Base-by-base conservation (phyloP, 2,329 filamentous ascomycete genomes). In the Niveomyces coronatus region DNA sequence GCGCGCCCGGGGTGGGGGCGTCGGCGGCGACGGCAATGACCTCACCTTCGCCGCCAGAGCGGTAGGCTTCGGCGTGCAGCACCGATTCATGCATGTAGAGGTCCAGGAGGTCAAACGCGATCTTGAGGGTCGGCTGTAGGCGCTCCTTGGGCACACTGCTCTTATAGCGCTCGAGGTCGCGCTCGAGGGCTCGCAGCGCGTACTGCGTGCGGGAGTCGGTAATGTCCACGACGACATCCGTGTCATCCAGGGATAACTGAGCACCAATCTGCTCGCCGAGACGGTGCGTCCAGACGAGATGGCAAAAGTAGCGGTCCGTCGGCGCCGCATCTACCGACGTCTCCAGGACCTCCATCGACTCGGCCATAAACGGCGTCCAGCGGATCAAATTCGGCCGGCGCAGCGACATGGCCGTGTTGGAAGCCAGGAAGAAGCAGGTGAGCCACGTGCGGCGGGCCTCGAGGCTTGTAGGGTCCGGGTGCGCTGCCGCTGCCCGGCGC, bases 61-160 rank as follows among this genome's bases (percentile, higher is more conserved):
- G 69, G 7, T 75, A 64, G 15, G 63, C 65, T 39, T 82, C 76
- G 8, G 73, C 65, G 45, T 85, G 78, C 45, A 88, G 72, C 3
- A 74, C 77, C 38, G 84, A 74, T 56, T 88, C 84, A 53, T 88
- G 80, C 63, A 87, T 78, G 53, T 83, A 86, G 3, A 88, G 62
- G 44, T 70, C 80, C 24, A 85, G 54, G 2, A 81, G 70, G 45
- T 79, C 65, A 46, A 84, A 77, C 43, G 73, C 72, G 46, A 86
- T 69, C 14, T 64, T 61, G 31, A 86, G 62, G 0, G 74, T 68
- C n/a, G 73, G 79, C 40, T 68, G 67, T 48, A 71, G 67, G 23
- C 71, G 49, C 6, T 74, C 68, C 24, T 58, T 55, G 0, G 72
- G 65, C 10, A 80, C 64, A n/a, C 65, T 61, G 11, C 60, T 63